Conservation (phyloP, 805 yeast genomes). For the Zygoascus bituminiphila region DNA sequence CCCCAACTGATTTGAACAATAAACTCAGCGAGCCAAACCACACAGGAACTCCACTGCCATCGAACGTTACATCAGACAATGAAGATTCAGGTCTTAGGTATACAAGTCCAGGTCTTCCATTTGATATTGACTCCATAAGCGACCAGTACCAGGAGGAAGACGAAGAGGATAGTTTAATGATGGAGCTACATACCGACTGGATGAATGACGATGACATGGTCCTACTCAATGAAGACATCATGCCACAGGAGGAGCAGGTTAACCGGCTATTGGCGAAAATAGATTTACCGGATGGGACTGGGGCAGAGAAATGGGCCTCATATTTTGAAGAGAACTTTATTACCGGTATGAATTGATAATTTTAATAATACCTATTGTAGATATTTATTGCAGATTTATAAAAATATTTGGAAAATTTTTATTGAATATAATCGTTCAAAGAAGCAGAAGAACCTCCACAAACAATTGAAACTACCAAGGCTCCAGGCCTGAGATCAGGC, state of each 20-base stretch:
- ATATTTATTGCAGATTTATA: neutral
- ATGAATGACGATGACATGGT: conserved; percentile 11
- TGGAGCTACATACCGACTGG: conserved; percentile 2
- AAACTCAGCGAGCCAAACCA: neutral
- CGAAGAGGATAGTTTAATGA: neutral
- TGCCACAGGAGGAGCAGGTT: conserved; percentile 19
- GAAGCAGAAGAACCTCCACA: conserved; percentile 22
- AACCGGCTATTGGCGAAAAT: conserved; percentile 11
- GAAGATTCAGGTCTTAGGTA: too few species aligned
- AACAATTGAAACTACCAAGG: conserved; percentile 18
- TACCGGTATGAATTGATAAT: neutral
- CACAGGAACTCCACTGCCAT: neutral
- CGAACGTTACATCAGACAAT: neutral
- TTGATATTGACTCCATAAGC: neutral
- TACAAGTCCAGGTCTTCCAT: neutral
- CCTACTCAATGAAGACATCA: conserved; percentile 18
- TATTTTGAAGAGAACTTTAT: neutral
- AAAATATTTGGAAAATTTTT: neutral
- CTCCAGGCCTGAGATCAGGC: conserved; percentile 11
- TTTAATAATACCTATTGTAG: too few species aligned
- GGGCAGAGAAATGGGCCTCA: neutral
- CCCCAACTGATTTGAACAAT: neutral
- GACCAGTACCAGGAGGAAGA: neutral
- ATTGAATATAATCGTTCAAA: conserved; percentile 5
- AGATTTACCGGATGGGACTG: neutral